phyloP scores from a whole-genome alignment of 2,329 filamentous ascomycete genomes.

The Pseudogymnoascus sp. region DNA sequence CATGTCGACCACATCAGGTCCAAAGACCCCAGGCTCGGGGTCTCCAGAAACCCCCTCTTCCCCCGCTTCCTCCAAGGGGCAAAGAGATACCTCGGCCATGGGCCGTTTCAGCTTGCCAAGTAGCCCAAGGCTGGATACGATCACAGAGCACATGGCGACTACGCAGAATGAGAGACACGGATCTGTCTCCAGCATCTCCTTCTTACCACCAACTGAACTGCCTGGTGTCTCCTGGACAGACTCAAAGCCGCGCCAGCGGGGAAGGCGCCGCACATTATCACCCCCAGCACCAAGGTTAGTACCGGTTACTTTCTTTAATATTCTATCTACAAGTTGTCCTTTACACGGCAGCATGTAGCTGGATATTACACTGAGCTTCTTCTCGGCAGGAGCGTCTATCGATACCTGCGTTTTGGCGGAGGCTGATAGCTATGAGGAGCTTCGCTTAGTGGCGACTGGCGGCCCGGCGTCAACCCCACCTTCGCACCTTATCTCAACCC shows the following conservation, averaged over 20 bases:
- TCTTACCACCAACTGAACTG: conserved; percentile 17
- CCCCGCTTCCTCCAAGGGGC: not conserved
- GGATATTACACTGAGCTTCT: not conserved
- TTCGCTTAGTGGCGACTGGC: not conserved
- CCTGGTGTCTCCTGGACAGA: conserved; percentile 12
- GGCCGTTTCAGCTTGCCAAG: conserved; percentile 1
- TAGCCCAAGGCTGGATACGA: conserved; percentile 23
- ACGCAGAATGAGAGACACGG: conserved; percentile 18
- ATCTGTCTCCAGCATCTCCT: conserved; percentile 24
- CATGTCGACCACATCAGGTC: not conserved
- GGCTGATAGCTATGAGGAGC: conserved; percentile 17
- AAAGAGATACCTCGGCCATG: not conserved
- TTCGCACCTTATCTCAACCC: conserved; percentile 6
- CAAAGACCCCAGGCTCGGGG: not conserved
- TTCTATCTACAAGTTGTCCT: not conserved
- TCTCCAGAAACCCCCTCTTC: conserved; percentile 4
- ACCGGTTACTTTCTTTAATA: conserved; percentile 6
- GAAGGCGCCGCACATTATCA: conserved; percentile 26
- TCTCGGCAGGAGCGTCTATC: not conserved
- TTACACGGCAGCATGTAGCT: not conserved
- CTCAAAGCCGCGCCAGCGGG: conserved; percentile 14
- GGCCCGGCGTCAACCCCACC: not conserved
- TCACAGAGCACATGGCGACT: conserved; percentile 27
- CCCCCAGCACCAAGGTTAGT: conserved; percentile 33
- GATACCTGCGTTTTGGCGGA: not conserved